phyloP scores from a whole-genome alignment of 2,329 filamentous ascomycete genomes.

The Botryotinia calthae region DNA sequence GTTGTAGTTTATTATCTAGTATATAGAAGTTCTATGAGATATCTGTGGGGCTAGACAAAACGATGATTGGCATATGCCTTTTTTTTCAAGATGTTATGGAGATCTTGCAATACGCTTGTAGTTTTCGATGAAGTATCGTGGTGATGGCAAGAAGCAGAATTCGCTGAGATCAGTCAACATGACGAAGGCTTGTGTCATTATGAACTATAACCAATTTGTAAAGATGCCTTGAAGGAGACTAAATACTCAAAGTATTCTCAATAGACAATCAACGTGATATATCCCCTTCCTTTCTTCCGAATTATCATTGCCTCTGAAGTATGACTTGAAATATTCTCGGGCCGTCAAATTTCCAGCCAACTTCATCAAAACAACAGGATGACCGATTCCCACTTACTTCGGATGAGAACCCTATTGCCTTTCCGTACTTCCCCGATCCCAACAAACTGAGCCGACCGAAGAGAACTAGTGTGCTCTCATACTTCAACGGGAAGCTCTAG shows the following conservation, averaged over 20 bases:
- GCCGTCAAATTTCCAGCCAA: neutral
- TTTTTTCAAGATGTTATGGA: neutral
- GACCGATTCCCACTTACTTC: neutral
- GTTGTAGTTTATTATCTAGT: neutral
- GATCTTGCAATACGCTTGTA: neutral
- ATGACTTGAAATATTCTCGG: neutral
- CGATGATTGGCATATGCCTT: rapidly evolving
- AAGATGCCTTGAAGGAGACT: neutral
- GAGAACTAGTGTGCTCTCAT: neutral
- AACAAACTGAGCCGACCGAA: neutral
- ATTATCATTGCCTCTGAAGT: neutral
- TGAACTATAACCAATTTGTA: neutral
- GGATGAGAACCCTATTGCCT: neutral
- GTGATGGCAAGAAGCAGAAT: neutral
- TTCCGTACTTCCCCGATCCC: neutral
- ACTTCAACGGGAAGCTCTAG: neutral
- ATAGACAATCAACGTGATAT: neutral
- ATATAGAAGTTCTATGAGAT: neutral
- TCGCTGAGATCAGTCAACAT: neutral
- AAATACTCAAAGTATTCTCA: rapidly evolving
- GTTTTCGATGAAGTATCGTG: no score
- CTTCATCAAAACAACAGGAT: neutral
- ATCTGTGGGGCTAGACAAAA: neutral
- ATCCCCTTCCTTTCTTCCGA: neutral
- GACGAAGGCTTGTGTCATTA: neutral